Conservation (phyloP, 2,329 filamentous ascomycete species). For the Apiospora rasikravindrae region DNA sequence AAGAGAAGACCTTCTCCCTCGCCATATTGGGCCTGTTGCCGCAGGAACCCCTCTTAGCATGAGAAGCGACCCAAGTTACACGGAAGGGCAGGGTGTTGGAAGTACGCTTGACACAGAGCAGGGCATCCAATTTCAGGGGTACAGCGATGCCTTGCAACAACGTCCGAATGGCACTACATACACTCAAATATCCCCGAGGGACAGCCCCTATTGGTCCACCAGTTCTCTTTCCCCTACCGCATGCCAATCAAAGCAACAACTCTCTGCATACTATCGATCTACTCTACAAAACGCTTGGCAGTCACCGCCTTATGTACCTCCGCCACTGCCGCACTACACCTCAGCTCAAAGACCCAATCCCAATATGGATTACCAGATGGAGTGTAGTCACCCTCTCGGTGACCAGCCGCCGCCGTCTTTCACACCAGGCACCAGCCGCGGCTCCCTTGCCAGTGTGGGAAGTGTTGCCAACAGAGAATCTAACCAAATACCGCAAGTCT, state of each 20-base stretch:
- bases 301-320: neutral
- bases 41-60: neutral
- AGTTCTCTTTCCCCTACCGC: neutral
- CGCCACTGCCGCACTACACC: neutral
- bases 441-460: neutral
- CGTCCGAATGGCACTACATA: neutral
- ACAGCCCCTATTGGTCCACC: neutral
- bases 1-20: neutral
- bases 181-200: too few relatives aligned
- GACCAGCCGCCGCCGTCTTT: neutral
- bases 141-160: neutral
- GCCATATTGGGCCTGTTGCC: neutral
- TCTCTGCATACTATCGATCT: neutral
- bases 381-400: neutral
- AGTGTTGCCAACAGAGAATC: neutral
- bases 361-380: neutral
- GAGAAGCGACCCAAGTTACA: neutral
- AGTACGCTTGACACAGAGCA: neutral
- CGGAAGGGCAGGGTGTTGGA: neutral
- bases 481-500: slow-evolving; percentile 17
- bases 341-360: neutral
- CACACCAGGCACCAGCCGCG: neutral
- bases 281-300: neutral
- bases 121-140: neutral
- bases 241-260: neutral